Evolutionary conservation across 2,329 filamentous ascomycete species (phyloP).

Genomic region (Botrytis hyacinthi): DNA sequence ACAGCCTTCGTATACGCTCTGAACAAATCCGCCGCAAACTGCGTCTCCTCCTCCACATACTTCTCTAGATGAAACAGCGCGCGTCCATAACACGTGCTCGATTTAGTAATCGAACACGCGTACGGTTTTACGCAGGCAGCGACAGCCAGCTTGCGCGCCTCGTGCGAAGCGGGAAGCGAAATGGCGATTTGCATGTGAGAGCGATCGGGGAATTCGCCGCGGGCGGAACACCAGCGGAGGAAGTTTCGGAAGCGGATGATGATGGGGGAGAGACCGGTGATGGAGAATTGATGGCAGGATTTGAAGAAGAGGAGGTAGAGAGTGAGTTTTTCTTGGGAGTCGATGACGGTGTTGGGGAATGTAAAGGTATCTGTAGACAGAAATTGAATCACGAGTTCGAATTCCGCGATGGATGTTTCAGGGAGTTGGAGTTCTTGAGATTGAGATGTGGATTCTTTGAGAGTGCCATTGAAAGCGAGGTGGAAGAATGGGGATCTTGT

Average conservation of each 20-base stretch:
- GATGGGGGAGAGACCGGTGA: background rate
- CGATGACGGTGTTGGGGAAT: background rate
- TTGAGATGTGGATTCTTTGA: conserved; percentile 10
- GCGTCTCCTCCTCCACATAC: conserved; percentile 21
- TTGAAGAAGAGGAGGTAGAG: conserved; percentile 11
- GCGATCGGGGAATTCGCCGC: background rate
- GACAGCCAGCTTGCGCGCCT: background rate
- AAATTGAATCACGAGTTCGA: conserved; percentile 24
- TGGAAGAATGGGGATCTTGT: conserved; percentile 24
- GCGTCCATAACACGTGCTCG: background rate
- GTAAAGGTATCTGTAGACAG: conserved; percentile 18
- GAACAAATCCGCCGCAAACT: conserved; percentile 23
- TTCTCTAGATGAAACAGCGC: conserved; percentile 18
- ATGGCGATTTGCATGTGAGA: background rate
- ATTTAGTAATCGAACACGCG: conserved; percentile 11
- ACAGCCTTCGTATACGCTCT: conserved; percentile 7
- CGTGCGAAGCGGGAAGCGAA: background rate
- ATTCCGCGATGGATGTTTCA: conserved; percentile 16
- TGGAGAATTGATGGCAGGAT: conserved; percentile 30
- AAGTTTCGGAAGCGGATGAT: background rate
- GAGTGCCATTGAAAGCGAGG: conserved; percentile 19
- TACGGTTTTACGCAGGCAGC: background rate
- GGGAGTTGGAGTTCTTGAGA: conserved; percentile 18
- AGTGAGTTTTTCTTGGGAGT: background rate
- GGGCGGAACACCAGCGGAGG: background rate